Evolutionary conservation across 2,329 filamentous ascomycete genomes (phyloP).

Genomic region (Cladosporium sp.): DNA sequence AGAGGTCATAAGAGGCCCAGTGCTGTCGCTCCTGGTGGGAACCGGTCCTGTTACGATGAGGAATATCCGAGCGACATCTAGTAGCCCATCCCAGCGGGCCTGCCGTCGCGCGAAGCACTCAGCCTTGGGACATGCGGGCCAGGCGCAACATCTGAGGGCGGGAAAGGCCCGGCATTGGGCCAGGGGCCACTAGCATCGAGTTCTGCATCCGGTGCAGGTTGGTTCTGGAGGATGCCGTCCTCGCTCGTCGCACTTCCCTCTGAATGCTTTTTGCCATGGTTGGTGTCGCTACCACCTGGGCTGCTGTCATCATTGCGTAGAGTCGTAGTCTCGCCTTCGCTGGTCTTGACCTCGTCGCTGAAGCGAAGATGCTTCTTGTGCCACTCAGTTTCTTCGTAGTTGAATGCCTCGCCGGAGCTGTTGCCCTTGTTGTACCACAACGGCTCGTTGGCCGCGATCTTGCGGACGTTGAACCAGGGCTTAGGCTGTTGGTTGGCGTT

Average conservation of each 20-base stretch:
- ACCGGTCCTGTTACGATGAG: not conserved
- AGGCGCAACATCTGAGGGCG: slow-evolving; percentile 2
- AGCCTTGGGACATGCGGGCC: slow-evolving; percentile 10
- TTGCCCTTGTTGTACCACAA: slow-evolving; percentile 58
- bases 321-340: slow-evolving; percentile 28
- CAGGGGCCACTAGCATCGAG: slow-evolving; percentile 14
- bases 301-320: slow-evolving; percentile 17
- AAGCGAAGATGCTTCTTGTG: slow-evolving; percentile 35
- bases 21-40: not conserved
- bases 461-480: slow-evolving; percentile 51
- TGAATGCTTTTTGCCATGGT: slow-evolving; percentile 1
- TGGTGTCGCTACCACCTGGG: slow-evolving; percentile 44
- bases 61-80: not conserved
- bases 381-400: slow-evolving; percentile 43
- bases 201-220: not conserved
- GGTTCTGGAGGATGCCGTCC: slow-evolving; percentile 1
- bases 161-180: slow-evolving; percentile 2
- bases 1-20: not conserved
- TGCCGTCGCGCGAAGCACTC: slow-evolving; percentile 8
- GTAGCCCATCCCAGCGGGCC: not conserved
- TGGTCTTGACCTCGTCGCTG: slow-evolving; percentile 30
- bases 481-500: slow-evolving; percentile 44
- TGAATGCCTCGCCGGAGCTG: slow-evolving; percentile 56
- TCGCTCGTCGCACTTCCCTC: slow-evolving; percentile 1
- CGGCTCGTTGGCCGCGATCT: slow-evolving; percentile 53